phyloP scores from a whole-genome alignment of 441 rosid genomes.

The Corymbia citriodora region DNA sequence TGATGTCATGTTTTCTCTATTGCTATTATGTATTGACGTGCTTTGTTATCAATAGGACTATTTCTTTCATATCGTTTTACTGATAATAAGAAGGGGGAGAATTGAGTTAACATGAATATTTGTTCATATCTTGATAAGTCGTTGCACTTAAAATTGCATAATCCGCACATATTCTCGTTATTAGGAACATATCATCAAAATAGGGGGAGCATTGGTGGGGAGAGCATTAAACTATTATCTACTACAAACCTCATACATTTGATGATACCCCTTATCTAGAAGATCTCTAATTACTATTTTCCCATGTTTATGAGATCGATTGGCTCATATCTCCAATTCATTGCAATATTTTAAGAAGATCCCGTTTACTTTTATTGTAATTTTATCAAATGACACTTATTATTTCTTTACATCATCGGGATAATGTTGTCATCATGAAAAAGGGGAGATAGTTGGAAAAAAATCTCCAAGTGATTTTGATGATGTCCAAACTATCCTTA shows the following conservation, averaged over 20 bases:
- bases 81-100: not conserved
- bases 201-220: not conserved
- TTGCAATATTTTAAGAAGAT: not conserved
- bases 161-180: not conserved
- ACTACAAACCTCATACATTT: not conserved
- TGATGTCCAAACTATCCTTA: not conserved
- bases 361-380: no score
- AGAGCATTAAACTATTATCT: no score
- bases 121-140: no score
- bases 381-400: not conserved
- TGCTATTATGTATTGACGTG: not conserved
- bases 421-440: no score
- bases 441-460: not conserved
- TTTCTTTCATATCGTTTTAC: no score
- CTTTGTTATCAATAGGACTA: not conserved
- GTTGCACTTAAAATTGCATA: no score
- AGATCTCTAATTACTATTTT: not conserved
- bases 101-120: not conserved
- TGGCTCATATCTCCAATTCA: not conserved
- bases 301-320: not conserved
- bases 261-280: not conserved
- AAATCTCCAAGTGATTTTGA: not conserved
- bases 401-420: accelerated
- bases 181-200: not conserved
- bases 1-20: not conserved